These are phyloP conservation scores for Naganishia sp. DNA, from an alignment of 1,284 basidiomycete species.

Conservation along the genomic window DNA sequence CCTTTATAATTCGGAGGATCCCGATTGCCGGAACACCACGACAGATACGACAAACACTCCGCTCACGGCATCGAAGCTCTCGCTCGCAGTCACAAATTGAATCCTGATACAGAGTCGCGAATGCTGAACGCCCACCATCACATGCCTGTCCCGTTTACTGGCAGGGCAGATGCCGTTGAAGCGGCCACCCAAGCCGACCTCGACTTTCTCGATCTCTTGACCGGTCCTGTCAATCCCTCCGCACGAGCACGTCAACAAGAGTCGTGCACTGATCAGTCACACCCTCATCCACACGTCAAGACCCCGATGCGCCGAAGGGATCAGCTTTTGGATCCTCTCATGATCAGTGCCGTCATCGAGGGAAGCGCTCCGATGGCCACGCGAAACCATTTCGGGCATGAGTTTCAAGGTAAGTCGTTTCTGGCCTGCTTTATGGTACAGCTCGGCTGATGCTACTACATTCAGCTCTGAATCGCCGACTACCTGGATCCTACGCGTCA, in stretches of 20 bases:
- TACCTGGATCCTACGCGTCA: constrained; percentile 47
- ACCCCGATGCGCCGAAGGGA: constrained; percentile 33
- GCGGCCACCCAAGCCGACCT: constrained; percentile 22
- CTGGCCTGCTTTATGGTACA: not conserved
- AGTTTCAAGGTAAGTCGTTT: constrained; percentile 38
- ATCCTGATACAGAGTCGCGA: too few species aligned
- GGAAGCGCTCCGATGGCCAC: constrained; percentile 48
- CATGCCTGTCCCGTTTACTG: not conserved
- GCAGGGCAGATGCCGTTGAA: not conserved
- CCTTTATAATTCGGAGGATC: too few species aligned
- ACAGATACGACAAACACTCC: too few species aligned
- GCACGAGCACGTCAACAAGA: constrained; percentile 3
- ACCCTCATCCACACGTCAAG: constrained; percentile 8
- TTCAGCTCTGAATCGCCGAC: constrained; percentile 33
- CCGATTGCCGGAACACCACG: too few species aligned
- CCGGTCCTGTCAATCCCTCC: constrained; percentile 21
- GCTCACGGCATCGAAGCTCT: too few species aligned
- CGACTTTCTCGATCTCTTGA: constrained; percentile 24
- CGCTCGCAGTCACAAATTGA: too few species aligned
- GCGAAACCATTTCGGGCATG: constrained; percentile 53
- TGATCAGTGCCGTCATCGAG: constrained; percentile 51
- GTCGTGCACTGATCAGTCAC: constrained; percentile 3
- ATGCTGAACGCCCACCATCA: constrained; percentile 22
- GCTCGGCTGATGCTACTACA: not conserved
- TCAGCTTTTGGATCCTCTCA: constrained; percentile 46